Evolutionary conservation across 768 basidiomycete species (phyloP), one percentile per base, ranked within the genome.

Genomic region (Neoboletus subvelutipes): DNA sequence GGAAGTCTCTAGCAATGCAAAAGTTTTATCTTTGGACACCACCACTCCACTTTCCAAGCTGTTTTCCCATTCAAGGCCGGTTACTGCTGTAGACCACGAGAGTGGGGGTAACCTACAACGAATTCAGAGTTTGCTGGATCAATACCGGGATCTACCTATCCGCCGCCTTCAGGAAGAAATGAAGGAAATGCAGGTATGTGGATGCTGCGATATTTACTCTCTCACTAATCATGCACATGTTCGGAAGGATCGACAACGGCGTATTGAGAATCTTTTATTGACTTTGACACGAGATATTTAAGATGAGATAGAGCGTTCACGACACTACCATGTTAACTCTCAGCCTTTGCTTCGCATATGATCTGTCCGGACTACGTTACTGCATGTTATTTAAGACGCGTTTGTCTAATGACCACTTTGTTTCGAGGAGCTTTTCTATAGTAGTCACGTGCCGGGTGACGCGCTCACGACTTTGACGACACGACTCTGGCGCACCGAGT

Each of bases 181-280:
- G 82, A 90, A 85, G 67, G 91, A 92, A 67, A 71, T 92, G 29
- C 88, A 89, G 80, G 88, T 88, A 45, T 47, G 78, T 71, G 22
- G 31, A 48, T 41, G 26, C 24, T 55, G 4, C 20, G 6, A 5
- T 13, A 33, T 45, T 34, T 11, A 48, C 47, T 17, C 17, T 45
- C 46, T 26, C n/a, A n/a, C 34, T 63, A 15, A 60, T 50, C 12
- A 20, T 46, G 15, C 29, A n/a, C n/a, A n/a, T n/a, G n/a, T n/a
- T 50, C 57, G 29, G 13, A 59, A 87, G 84, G 83, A 89, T 55
- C 85, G 87, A 45, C 90, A 92, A 73, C 83, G 84, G 18, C 81
- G 90, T 37, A 92, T 92, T 59, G 90, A 92, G 70, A 81, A 80
- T 50, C 73, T 92, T 42, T 62, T 92, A 41, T 67, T 90, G 50